Evolutionary conservation across 1,139 yeast genomes (phyloP), one percentile per base, ranked within the genome.

Genomic region (Magnusiomyces paraingens): DNA sequence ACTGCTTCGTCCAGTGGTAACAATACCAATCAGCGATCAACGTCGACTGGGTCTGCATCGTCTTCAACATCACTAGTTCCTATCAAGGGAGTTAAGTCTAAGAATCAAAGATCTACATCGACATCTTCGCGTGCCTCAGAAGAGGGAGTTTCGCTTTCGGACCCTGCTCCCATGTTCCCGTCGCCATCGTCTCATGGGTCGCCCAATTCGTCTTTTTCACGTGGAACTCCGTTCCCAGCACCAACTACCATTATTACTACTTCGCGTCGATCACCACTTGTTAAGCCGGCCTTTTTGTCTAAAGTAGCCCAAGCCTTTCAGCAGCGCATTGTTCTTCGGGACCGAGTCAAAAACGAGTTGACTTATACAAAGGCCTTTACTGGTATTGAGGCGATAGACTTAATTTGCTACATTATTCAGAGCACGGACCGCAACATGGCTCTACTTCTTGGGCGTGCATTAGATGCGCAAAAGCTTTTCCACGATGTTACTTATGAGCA

Each of bases 401-500:
- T 86, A 26, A 83, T 93, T 56, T 85, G 95, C 57, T 78, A 86
- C 54, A 85, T 93, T 55, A 84, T 93, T 54, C 77, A 95, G 61
- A 91, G 97, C 2, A 86, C 90, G 15, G 99, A 93, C 68, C 77
- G 99, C 58, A 91, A 90, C 63, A 73, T 93, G 65, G 98, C 98
- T 0, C 73, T 93, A 50, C 73, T 93, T 49, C 73, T 94, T 51
- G 99, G 99, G 21, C 78, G 99, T 59, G 86, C 98, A 0, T 74
- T 93, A 57, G 99, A 93, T 70, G 96, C 97, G 0, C 98, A 93
- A 64, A 88, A 88, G 69, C 81, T 89, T 57, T 90, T 93, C 70
- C 96, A 90, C 66, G 99, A 93, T 71, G 98, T 91, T 29, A 88
- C 97, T 0, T 93, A 93, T 69, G 95, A 90, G 63, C 98, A 91